phyloP scores from a whole-genome alignment of 116 monocot genomes.

The Cymodocea nodosa region DNA sequence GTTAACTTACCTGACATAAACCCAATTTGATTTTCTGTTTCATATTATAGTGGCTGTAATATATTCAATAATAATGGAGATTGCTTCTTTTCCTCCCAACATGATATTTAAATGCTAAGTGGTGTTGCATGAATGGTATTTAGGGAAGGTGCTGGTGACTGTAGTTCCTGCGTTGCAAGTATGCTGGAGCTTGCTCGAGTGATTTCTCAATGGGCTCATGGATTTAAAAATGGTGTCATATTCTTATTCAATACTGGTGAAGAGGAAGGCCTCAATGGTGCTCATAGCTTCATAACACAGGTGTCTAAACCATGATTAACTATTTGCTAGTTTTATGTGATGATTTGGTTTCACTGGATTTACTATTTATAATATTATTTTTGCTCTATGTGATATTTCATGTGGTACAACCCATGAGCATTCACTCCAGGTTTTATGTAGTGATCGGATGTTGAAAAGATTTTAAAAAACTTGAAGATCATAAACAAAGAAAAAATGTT shows the following conservation, averaged over 20 bases:
- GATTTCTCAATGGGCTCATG: constrained; percentile 97
- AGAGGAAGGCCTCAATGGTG: constrained; percentile 95
- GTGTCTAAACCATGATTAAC: constrained; percentile 15
- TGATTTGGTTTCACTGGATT: neutral
- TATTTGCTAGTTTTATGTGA: neutral
- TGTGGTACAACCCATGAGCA: too few species aligned
- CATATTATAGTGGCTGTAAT: too few species aligned
- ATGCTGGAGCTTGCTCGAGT: constrained; percentile 97
- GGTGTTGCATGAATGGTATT: neutral
- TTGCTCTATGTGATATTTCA: neutral
- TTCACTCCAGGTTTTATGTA: too few species aligned
- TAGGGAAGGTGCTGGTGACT: constrained; percentile 97
- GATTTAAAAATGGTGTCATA: constrained; percentile 74
- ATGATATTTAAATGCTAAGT: neutral
- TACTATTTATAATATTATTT: neutral
- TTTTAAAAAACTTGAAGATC: too few species aligned
- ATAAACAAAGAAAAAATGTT: too few species aligned
- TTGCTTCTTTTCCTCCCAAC: too few species aligned
- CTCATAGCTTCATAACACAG: constrained; percentile 98
- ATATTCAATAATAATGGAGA: too few species aligned
- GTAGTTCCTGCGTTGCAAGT: constrained; percentile 83
- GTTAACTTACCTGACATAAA: too few species aligned
- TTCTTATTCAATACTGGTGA: constrained; percentile 97
- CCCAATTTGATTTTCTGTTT: too few species aligned
- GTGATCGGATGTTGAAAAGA: too few species aligned